Conservation (phyloP, 768 basidiomycete species). For the Lyophyllum shimeji region DNA sequence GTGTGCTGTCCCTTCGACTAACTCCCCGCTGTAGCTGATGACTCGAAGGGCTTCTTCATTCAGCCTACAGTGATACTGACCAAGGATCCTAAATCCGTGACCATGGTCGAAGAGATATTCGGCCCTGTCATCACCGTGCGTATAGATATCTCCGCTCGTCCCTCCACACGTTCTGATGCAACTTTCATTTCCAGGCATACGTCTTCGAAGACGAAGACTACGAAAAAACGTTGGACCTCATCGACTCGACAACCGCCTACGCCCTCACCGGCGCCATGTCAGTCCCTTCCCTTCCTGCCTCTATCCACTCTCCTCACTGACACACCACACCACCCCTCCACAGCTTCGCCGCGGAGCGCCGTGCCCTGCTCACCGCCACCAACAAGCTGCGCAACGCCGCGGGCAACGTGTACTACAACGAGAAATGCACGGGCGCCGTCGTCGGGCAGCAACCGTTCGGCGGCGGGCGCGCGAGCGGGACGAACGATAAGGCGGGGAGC, state of each 20-base stretch:
- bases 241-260: conserved; percentile 85
- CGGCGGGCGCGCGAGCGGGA: conserved; percentile 88
- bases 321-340: conserved; percentile 1
- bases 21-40: conserved; percentile 54
- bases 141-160: conserved; percentile 4
- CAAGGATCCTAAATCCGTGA: conserved; percentile 84
- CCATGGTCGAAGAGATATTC: conserved; percentile 95
- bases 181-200: conserved; percentile 55
- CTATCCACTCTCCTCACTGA: neutral
- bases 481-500: conserved; percentile 96
- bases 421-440: conserved; percentile 97
- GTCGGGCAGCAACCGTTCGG: conserved; percentile 99
- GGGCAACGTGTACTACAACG: conserved; percentile 97
- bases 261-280: conserved; percentile 95
- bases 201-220: conserved; percentile 88
- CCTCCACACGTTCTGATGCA: neutral
- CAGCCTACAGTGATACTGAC: conserved; percentile 94
- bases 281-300: neutral
- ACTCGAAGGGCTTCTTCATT: conserved; percentile 90
- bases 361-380: conserved; percentile 76
- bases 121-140: conserved; percentile 90
- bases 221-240: conserved; percentile 82
- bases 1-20: neutral
- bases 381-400: conserved; percentile 87
- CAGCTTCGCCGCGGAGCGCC: conserved; percentile 84